Conservation (phyloP, 2,329 filamentous ascomycete genomes). For the Cytospora piceae region DNA sequence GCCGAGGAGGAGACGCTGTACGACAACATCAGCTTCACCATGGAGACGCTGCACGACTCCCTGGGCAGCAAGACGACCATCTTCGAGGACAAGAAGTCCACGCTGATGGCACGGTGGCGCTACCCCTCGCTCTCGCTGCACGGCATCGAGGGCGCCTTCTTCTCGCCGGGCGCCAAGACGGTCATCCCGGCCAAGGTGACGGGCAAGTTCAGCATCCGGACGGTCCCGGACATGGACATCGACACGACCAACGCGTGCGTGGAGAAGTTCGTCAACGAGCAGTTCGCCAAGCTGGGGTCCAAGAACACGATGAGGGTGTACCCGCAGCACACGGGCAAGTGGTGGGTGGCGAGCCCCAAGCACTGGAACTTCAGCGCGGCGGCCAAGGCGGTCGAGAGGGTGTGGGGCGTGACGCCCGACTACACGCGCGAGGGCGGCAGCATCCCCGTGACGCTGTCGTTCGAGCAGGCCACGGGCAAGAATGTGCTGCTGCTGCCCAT, state of each 20-base stretch:
- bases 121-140: slow-evolving; percentile 93
- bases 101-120: slow-evolving; percentile 95
- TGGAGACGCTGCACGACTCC: slow-evolving; percentile 92
- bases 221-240: slow-evolving; percentile 96
- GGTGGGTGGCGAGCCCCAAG: slow-evolving; percentile 97
- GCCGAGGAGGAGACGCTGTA: slow-evolving; percentile 89
- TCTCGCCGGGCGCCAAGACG: slow-evolving; percentile 91
- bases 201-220: slow-evolving; percentile 98
- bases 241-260: slow-evolving; percentile 85
- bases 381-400: slow-evolving; percentile 91
- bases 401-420: slow-evolving; percentile 92
- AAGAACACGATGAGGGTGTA: slow-evolving; percentile 89
- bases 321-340: slow-evolving; percentile 90
- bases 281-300: slow-evolving; percentile 83
- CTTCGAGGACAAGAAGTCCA: slow-evolving; percentile 84
- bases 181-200: slow-evolving; percentile 98
- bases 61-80: slow-evolving; percentile 88
- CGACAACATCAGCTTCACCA: slow-evolving; percentile 87
- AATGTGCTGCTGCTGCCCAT: slow-evolving; percentile 95
- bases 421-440: slow-evolving; percentile 96
- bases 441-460: slow-evolving; percentile 95
- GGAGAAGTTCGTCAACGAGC: slow-evolving; percentile 78
- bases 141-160: slow-evolving; percentile 94
- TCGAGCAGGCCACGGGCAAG: slow-evolving; percentile 97
- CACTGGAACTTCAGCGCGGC: slow-evolving; percentile 99